Evolutionary conservation across 192 early-diverging fungal species (phyloP).

Genomic region (Physocladia obscura): DNA sequence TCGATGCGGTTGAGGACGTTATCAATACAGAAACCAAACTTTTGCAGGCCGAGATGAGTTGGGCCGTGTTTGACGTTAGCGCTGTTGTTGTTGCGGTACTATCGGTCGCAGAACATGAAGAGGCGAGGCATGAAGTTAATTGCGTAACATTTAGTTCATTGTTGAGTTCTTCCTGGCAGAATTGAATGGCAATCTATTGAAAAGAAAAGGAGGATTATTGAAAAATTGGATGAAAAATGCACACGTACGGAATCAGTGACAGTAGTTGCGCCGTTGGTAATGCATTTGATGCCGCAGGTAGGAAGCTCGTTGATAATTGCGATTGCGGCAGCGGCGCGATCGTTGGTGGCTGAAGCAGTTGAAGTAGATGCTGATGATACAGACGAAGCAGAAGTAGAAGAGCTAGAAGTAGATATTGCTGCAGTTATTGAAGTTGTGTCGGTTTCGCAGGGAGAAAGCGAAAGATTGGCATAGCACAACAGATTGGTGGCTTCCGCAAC

Average conservation of each 20-base stretch:
- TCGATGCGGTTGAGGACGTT: neutral
- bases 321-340: neutral
- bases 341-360: neutral
- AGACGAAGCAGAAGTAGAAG: too few relatives aligned
- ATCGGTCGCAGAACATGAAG: neutral
- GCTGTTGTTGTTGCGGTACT: neutral
- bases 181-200: neutral
- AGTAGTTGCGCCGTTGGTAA: neutral
- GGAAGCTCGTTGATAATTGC: conserved; percentile 5
- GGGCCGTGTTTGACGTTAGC: neutral
- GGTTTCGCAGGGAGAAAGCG: neutral
- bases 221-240: neutral
- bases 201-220: neutral
- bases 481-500: neutral
- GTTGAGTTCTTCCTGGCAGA: neutral
- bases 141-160: neutral
- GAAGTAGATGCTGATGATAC: neutral
- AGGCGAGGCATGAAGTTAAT: neutral
- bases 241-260: neutral
- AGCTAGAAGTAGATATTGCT: too few relatives aligned
- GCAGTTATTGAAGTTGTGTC: too few relatives aligned
- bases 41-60: neutral
- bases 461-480: conserved; percentile 4
- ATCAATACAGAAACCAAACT: neutral
- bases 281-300: neutral